A percentile compares a stretch with the other conserved stretches of the same genome.
Evolutionary conservation across 108 stramenopile genomes (phyloP).

Genomic region (Cyclotella choctawhatcheeana): DNA sequence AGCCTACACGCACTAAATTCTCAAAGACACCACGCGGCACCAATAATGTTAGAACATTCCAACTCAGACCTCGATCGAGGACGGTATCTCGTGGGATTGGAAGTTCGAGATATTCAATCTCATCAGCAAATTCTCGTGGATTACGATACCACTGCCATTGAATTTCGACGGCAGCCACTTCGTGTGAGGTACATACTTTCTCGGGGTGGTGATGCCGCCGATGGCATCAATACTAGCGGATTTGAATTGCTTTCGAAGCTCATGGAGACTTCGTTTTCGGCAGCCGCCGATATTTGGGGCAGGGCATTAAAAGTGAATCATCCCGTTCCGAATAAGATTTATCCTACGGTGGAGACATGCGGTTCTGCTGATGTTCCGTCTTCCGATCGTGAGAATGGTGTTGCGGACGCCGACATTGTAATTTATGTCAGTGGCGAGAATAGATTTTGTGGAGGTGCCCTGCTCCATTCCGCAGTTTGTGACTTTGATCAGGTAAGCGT

Average conservation of each 20-base stretch:
- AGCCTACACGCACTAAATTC: background rate
- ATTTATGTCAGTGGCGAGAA: conserved; percentile 47
- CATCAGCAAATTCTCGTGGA: conserved; percentile 49
- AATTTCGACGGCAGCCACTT: conserved; percentile 5
- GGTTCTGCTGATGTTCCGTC: conserved; percentile 36
- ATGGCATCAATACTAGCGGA: background rate
- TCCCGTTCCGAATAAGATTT: conserved; percentile 32
- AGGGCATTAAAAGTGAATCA: conserved; percentile 25
- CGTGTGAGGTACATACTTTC: conserved; percentile 36
- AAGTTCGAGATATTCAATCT: conserved; percentile 36
- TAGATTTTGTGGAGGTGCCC: conserved; percentile 44
- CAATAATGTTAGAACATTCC: conserved; percentile 12
- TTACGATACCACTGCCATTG: conserved; percentile 31
- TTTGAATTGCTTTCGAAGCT: conserved; percentile 12
- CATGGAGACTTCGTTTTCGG: conserved; percentile 23
- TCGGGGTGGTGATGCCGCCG: background rate
- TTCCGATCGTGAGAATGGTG: conserved; percentile 35
- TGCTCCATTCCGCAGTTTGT: conserved; percentile 48
- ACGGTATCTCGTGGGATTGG: conserved; percentile 42
- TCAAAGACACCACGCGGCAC: conserved; percentile 3
- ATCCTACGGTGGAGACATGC: conserved; percentile 33
- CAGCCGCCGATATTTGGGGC: conserved; percentile 27
- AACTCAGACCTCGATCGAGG: conserved; percentile 44
- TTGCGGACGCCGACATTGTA: conserved; percentile 41
- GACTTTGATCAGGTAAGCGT: conserved; percentile 53